Evolutionary conservation across 1,284 basidiomycete species (phyloP).

Genomic region (Leccinum subspadiceum): DNA sequence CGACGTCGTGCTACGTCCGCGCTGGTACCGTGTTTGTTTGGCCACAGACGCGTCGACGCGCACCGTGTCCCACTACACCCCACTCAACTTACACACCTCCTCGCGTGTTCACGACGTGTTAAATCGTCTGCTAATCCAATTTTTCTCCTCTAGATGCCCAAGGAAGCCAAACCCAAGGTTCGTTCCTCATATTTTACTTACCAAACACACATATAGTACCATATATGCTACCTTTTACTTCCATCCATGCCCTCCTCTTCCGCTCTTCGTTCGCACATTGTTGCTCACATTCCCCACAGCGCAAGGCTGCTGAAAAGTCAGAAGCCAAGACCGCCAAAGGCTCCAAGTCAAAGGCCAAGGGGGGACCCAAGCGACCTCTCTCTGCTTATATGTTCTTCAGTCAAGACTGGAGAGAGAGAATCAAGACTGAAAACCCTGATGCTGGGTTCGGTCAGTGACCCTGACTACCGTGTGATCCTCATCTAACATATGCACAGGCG

Average conservation of each 20-base stretch:
- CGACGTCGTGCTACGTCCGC: conserved; percentile 11
- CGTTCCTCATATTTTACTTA: conserved; percentile 11
- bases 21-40: conserved; percentile 33
- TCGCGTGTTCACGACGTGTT: conserved; percentile 33
- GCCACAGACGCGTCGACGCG: conserved; percentile 34
- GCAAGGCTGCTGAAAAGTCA: conserved; percentile 72
- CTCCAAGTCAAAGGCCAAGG: conserved; percentile 55
- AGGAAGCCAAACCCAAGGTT: conserved; percentile 78
- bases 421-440: conserved; percentile 94
- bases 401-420: conserved; percentile 92
- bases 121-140: conserved; percentile 35
- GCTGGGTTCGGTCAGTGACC: conserved; percentile 78
- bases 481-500: conserved; percentile 43
- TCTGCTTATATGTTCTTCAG: conserved; percentile 99
- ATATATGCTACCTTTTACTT: conserved; percentile 22
- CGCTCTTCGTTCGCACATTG: conserved; percentile 3
- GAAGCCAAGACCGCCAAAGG: conserved; percentile 66
- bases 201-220: conserved; percentile 10
- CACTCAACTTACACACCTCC: conserved; percentile 24
- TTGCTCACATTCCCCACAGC: conserved; percentile 38
- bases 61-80: conserved; percentile 27
- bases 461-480: conserved; percentile 5
- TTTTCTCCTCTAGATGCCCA: conserved; percentile 68
- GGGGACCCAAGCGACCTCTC: conserved; percentile 80
- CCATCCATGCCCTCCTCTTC: not conserved